Base-by-base conservation (phyloP, 257 asterid genomes). In the Henckelia pumila region DNA sequence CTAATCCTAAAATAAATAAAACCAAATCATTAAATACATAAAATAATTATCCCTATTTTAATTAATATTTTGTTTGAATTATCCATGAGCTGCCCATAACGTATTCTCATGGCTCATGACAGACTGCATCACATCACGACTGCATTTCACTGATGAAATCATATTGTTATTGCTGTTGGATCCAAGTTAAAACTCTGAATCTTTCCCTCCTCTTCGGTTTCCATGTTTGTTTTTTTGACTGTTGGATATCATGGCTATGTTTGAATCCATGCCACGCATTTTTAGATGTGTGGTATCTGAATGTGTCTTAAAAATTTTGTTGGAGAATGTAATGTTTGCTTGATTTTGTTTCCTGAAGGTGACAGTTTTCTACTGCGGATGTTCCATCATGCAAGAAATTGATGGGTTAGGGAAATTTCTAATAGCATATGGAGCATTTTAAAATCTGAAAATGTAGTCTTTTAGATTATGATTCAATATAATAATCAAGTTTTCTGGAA, bases 91-190 rank as follows among this genome's bases (percentile, higher is more conserved):
- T n/a, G n/a, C n/a, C n/a, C n/a, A n/a, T n/a, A n/a, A n/a, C n/a
- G n/a, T n/a, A n/a, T n/a, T n/a, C n/a, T n/a, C n/a, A n/a, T n/a
- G n/a, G n/a, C n/a, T n/a, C n/a, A n/a, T n/a, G n/a, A n/a, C n/a
- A n/a, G n/a, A n/a, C 7, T 64, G 21, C 64, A 69, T 49, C 22
- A 40, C n/a, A 26, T 49, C 30, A 14, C 24, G 13, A 20, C 4
- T 37, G 35, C 70, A 59, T 70, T 40, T 47, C 8, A 16, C 19
- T 37, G 49, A 10, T 9, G 40, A 5, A 17, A 37, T 52, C 53
- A 52, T 64, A 50, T 37, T 28, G 63, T 66, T 61, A 40, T 50
- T 57, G 49, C 25, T 5, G 32, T 70, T 69, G 49, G 52, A 11
- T 55, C 33, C 61, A 19, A 35, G 16, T 49, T 35, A 58, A 53